Conservation (phyloP, 1,284 basidiomycete species). For the Heliocybe sulcata region DNA sequence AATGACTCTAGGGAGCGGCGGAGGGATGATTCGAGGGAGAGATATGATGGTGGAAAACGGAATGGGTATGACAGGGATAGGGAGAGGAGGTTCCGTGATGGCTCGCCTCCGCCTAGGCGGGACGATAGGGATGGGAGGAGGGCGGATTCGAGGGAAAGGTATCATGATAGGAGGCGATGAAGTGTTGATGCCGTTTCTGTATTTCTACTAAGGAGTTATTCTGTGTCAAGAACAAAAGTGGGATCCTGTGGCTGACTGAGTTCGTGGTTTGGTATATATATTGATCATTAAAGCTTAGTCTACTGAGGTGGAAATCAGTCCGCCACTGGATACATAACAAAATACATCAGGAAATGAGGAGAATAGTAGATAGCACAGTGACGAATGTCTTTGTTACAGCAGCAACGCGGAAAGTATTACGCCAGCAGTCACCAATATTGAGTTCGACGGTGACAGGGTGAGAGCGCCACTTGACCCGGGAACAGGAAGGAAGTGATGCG, state of each 20-base stretch:
- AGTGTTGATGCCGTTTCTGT: neutral
- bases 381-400: neutral
- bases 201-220: neutral
- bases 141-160: neutral
- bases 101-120: neutral
- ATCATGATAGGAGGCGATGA: slow-evolving; percentile 1
- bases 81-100: neutral
- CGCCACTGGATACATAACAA: too few relatives aligned
- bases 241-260: too few relatives aligned
- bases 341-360: too few relatives aligned
- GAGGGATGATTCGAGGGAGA: slow-evolving; percentile 4
- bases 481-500: slow-evolving; percentile 55
- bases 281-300: too few relatives aligned
- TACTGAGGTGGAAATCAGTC: too few relatives aligned
- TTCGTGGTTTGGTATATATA: too few relatives aligned
- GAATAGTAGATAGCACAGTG: too few relatives aligned
- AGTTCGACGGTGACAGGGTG: neutral
- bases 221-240: too few relatives aligned
- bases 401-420: neutral
- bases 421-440: neutral
- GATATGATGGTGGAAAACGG: neutral
- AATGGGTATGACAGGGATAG: neutral
- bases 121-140: slow-evolving; percentile 1
- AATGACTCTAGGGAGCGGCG: slow-evolving; percentile 8
- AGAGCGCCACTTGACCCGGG: slow-evolving; percentile 21